A percentile compares a stretch with the other conserved stretches of the same genome.
phyloP scores from a whole-genome alignment of 805 yeast species.

The Barnettozyma wickerhamii region DNA sequence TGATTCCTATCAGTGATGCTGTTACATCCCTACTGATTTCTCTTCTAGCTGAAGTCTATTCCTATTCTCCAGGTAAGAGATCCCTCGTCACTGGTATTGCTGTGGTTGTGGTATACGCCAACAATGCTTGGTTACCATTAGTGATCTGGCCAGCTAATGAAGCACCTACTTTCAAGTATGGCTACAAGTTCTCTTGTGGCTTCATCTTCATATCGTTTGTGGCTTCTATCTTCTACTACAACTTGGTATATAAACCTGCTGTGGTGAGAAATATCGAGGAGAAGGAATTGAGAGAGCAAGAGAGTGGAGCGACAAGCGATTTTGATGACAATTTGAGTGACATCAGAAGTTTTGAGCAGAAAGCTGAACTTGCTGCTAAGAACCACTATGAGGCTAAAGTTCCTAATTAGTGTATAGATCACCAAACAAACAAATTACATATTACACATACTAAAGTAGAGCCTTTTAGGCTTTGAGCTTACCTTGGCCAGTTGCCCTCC shows the following conservation, averaged over 20 bases:
- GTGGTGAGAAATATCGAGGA: neutral
- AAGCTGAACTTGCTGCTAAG: constrained; percentile 1
- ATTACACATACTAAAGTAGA: no score
- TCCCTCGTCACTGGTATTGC: constrained; percentile 37
- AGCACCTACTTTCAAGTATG: constrained; percentile 39
- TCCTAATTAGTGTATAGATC: no score
- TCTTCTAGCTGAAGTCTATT: constrained; percentile 14
- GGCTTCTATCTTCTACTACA: neutral
- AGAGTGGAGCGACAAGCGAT: neutral
- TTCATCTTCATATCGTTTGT: constrained; percentile 2
- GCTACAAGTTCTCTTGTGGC: constrained; percentile 22
- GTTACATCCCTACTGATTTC: constrained; percentile 12
- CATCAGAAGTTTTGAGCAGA: neutral
- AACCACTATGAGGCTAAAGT: neutral
- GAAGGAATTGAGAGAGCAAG: neutral
- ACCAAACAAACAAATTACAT: no score
- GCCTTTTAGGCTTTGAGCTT: no score
- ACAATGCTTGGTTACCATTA: constrained; percentile 38
- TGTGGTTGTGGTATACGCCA: constrained; percentile 38
- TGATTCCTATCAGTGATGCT: constrained; percentile 11
- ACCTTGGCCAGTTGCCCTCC: no score
- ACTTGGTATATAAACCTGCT: neutral
- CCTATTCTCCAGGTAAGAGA: constrained; percentile 34
- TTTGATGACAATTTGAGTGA: constrained; percentile 3
- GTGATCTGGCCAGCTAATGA: constrained; percentile 41